Percentiles rank a stretch among this genome's conserved stretches.
Evolutionary conservation across 805 yeast species (phyloP).

Genomic region (Cyberlindnera mrakii): DNA sequence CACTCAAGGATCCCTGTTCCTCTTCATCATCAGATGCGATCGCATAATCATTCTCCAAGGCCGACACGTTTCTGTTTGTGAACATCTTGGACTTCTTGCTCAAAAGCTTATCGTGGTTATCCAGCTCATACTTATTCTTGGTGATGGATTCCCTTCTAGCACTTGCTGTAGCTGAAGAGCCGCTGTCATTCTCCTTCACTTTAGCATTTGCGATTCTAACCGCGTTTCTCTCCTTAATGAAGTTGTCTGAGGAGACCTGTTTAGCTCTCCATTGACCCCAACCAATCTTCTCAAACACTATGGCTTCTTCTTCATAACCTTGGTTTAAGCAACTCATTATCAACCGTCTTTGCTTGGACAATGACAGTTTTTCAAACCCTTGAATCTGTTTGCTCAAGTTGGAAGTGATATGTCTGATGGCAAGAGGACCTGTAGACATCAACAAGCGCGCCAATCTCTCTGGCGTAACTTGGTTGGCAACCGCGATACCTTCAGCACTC

Average conservation of each 20-base stretch:
- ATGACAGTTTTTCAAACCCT: conserved; percentile 71
- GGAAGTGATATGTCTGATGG: conserved; percentile 83
- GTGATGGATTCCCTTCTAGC: conserved; percentile 27
- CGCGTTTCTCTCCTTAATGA: conserved; percentile 35
- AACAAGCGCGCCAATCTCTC: conserved; percentile 65
- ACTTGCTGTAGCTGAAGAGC: conserved; percentile 5
- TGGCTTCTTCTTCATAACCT: conserved; percentile 46
- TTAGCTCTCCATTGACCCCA: conserved; percentile 98
- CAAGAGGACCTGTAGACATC: conserved; percentile 74
- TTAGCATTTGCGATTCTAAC: conserved; percentile 33
- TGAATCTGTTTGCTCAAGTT: conserved; percentile 70
- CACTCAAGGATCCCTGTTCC: conserved; percentile 24
- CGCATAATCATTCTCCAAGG: conserved; percentile 25
- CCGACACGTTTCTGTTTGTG: conserved; percentile 3
- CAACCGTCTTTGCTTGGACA: conserved; percentile 83
- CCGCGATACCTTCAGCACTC: conserved; percentile 82
- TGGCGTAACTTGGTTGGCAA: conserved; percentile 81
- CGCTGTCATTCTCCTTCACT: conserved; percentile 35
- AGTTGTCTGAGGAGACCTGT: conserved; percentile 32
- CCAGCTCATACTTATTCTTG: conserved; percentile 22
- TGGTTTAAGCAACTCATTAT: conserved; percentile 85
- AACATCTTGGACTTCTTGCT: conserved; percentile 4
- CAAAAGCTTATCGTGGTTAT: conserved; percentile 20
- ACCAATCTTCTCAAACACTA: conserved; percentile 86
- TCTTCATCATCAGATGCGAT: conserved; percentile 27